Percentiles rank a stretch among this genome's conserved stretches.
phyloP scores from a whole-genome alignment of 306 rosid species.

The Purshia tridentata region DNA sequence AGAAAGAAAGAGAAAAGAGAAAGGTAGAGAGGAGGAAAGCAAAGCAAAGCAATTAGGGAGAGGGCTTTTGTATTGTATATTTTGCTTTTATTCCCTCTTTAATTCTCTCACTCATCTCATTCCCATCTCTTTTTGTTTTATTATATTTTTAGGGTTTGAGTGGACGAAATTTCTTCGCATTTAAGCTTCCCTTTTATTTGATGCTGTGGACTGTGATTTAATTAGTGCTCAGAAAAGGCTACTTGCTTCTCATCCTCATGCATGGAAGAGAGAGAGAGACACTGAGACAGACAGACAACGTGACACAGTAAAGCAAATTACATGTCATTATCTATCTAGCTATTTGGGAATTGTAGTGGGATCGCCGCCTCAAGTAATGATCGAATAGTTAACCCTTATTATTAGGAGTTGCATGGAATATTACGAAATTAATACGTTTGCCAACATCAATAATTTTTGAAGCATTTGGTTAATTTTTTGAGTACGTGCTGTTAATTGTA shows the following conservation, averaged over 20 bases:
- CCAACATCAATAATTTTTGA: neutral
- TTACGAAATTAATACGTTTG: neutral
- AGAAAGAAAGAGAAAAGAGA: conserved; percentile 37
- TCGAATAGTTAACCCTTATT: neutral
- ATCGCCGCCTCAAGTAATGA: conserved; percentile 15
- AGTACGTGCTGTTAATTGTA: no score
- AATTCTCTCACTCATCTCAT: conserved; percentile 43
- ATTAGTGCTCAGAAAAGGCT: conserved; percentile 39
- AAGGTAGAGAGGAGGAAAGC: conserved; percentile 45
- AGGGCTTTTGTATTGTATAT: conserved; percentile 59
- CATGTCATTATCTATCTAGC: conserved; percentile 8
- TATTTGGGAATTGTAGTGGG: conserved; percentile 29
- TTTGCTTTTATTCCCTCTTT: conserved; percentile 77
- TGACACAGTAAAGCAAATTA: conserved; percentile 17
- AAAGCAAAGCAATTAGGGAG: conserved; percentile 25
- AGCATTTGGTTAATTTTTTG: no score
- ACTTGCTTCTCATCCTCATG: conserved; percentile 51
- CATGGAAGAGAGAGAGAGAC: conserved; percentile 31
- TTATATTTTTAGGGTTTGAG: conserved; percentile 77
- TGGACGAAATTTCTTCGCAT: conserved; percentile 80
- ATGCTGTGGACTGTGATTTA: conserved; percentile 40
- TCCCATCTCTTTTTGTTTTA: conserved; percentile 88
- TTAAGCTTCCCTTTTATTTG: conserved; percentile 63
- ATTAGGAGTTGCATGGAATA: neutral
- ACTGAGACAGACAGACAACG: conserved; percentile 10